Base-by-base conservation (phyloP, 129 eudicot genomes). In the Oenanthe sinensis region DNA sequence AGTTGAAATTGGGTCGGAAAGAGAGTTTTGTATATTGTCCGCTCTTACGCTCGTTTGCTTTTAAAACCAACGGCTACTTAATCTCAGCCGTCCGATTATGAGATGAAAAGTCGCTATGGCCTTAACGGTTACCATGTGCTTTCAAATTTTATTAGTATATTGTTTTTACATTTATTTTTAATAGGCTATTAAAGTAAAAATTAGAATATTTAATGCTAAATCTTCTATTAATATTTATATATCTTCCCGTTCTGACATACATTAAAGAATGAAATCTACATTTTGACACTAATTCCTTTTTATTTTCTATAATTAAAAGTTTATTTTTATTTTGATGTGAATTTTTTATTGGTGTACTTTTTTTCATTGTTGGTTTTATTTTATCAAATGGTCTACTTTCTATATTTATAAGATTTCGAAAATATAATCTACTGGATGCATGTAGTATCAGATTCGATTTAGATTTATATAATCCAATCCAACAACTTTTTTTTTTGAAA, bases 31-130 rank as follows among this genome's bases (percentile, higher is more conserved):
- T 92, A 83, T 80, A 76, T 82, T 92, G 97, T 91, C 88, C 67
- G 88, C 74, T 67, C 71, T 52, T 10, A 24, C 48, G 43, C 75
- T 44, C 76, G 68, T 73, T 22, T 14, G 20, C 76, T 44, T 80
- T 90, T 82, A 81, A 88, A 90, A 82, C 1, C 78, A 92, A 92
- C 97, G 97, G 97, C 97, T 92, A 92, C 88, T 90, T 16, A 45
- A 80, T 74, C 24, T 4, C 26, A 77, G 85, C 92, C 94, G 91
- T 91, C 67, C 76, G 93, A 89, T 89, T 60, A 24, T 3, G 0
- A 13, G 36, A 60, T 60, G 15, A n/a, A 24, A 60, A 60, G 68
- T 60, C 68, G 28, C 68, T 60, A 9, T 8, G 68, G 13, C 4
- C 68, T 60, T 24, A 60, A 60, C 68, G 78, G 78, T 75, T 75